These are phyloP conservation scores for Pholiota microspora DNA, from an alignment of 768 basidiomycete genomes.

Conservation along the genomic window DNA sequence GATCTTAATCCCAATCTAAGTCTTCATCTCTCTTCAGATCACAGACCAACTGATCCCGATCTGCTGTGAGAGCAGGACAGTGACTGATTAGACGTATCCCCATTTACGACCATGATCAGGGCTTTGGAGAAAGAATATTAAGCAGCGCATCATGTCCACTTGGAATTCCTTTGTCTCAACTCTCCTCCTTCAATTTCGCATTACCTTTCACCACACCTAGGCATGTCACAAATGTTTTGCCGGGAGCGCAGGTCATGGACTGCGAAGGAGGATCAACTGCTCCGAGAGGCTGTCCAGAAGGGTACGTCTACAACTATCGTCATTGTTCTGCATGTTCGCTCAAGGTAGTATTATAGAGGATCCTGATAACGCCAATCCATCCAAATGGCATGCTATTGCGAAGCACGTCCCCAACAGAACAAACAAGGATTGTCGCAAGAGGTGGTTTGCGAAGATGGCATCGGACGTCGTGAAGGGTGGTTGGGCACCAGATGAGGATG, in stretches of 20 bases:
- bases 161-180: constrained; percentile 19
- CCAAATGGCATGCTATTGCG: constrained; percentile 64
- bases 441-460: constrained; percentile 66
- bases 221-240: constrained; percentile 32
- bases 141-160: constrained; percentile 26
- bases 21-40: constrained; percentile 16
- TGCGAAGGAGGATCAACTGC: constrained; percentile 49
- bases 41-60: constrained; percentile 32
- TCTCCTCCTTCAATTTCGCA: constrained; percentile 21
- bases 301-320: constrained; percentile 28
- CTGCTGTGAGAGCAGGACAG: constrained; percentile 25
- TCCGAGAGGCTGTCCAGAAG: constrained; percentile 47
- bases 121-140: constrained; percentile 23
- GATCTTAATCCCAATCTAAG: constrained; percentile 22
- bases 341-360: constrained; percentile 42
- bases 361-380: constrained; percentile 52
- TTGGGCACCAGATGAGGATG: constrained; percentile 61
- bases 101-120: constrained; percentile 20
- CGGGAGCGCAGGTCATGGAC: constrained; percentile 54
- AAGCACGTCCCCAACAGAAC: constrained; percentile 60
- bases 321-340: constrained; percentile 4
- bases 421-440: constrained; percentile 63
- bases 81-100: constrained; percentile 26
- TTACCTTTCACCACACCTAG: constrained; percentile 13
- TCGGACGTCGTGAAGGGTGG: constrained; percentile 61